Percentiles rank a stretch among this genome's conserved stretches.
Conservation (phyloP, 1,284 basidiomycete species). For the Ceratobasidium sp. region DNA sequence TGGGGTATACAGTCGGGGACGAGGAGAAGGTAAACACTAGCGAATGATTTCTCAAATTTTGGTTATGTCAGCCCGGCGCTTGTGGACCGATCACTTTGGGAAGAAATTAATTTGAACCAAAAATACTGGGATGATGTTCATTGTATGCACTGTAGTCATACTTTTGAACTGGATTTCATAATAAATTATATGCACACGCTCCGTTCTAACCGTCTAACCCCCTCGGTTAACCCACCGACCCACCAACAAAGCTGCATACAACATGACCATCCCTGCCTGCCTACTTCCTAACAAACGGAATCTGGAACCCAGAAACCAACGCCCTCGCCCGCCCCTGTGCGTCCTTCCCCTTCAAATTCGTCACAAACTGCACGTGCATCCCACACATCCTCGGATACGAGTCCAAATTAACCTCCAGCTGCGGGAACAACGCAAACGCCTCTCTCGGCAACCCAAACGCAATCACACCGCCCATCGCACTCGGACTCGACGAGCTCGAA, state of each 20-base stretch:
- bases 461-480: constrained; percentile 86
- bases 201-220: not conserved
- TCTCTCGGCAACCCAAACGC: constrained; percentile 85
- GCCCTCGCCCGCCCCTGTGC: constrained; percentile 88
- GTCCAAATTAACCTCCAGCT: constrained; percentile 89
- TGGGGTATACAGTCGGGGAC: not conserved
- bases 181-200: not conserved
- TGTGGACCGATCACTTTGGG: not conserved
- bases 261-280: not conserved
- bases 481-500: constrained; percentile 72
- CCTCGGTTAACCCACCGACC: not conserved
- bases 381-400: constrained; percentile 85
- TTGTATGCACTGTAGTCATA: constrained; percentile 11
- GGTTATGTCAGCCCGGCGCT: constrained; percentile 20
- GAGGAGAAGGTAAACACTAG: constrained; percentile 1
- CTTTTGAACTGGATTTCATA: not conserved
- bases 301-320: constrained; percentile 86
- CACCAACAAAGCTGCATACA: not conserved
- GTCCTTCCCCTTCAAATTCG: constrained; percentile 82
- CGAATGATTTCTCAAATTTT: constrained; percentile 36
- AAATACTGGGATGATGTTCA: no score
- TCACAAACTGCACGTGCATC: constrained; percentile 92
- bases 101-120: not conserved
- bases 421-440: constrained; percentile 91
- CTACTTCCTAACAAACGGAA: constrained; percentile 72